Evolutionary conservation across 2,329 filamentous ascomycete species (phyloP).

Genomic region (Cladophialophora psammophila): DNA sequence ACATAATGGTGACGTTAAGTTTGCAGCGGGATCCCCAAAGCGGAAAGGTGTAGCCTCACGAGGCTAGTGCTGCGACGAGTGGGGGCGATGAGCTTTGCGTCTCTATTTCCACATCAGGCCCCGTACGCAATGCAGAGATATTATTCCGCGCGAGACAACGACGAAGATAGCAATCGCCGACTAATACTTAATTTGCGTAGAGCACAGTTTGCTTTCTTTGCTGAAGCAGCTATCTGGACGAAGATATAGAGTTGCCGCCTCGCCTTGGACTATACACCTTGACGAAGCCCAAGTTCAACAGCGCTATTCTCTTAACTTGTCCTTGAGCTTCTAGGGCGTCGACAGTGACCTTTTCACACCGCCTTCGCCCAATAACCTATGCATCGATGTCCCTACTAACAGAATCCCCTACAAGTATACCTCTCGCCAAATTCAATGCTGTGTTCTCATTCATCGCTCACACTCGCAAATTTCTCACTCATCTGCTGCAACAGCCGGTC

Average conservation of each 20-base stretch:
- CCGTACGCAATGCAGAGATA: too few species aligned
- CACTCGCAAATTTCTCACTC: conserved; percentile 96
- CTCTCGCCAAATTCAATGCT: not conserved
- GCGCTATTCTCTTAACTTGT: not conserved
- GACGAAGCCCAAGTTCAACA: not conserved
- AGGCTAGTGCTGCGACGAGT: not conserved
- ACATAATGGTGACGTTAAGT: too few species aligned
- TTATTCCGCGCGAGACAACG: too few species aligned
- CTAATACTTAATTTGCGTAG: not conserved
- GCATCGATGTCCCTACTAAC: not conserved
- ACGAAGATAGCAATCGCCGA: too few species aligned
- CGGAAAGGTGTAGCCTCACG: not conserved
- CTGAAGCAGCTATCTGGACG: not conserved
- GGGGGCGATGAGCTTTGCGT: not conserved
- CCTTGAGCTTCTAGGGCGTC: not conserved
- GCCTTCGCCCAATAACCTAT: not conserved
- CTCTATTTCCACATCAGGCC: not conserved
- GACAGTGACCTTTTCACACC: not conserved
- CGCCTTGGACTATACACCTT: not conserved
- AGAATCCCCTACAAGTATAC: not conserved
- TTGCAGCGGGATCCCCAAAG: not conserved
- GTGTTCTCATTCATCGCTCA: conserved; percentile 81
- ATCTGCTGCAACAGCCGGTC: conserved; percentile 89
- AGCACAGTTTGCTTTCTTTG: not conserved
- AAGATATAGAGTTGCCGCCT: not conserved